Percentiles rank a stretch among this genome's conserved stretches.
phyloP scores from a whole-genome alignment of 306 rosid species.

The Rosa lucieae region DNA sequence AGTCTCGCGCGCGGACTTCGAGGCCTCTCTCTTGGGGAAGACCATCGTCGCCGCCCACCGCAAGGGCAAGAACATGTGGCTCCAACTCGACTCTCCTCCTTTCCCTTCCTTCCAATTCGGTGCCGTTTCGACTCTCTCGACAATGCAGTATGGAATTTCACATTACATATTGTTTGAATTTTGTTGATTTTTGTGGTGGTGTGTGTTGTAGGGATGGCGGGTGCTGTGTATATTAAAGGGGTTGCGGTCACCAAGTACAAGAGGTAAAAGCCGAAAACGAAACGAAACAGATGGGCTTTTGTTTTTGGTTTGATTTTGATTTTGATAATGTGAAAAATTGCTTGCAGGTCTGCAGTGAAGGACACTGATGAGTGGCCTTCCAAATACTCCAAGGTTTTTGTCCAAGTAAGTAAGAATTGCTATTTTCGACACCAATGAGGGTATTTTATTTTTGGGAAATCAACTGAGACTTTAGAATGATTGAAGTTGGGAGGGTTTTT shows the following conservation, averaged over 20 bases:
- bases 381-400: slow-evolving; percentile 75
- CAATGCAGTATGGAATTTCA: too few relatives aligned
- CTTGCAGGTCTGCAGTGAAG: slow-evolving; percentile 79
- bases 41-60: slow-evolving; percentile 73
- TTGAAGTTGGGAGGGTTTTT: not conserved
- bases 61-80: slow-evolving; percentile 96
- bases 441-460: not conserved
- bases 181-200: not conserved
- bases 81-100: slow-evolving; percentile 82
- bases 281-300: too few relatives aligned
- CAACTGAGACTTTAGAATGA: not conserved
- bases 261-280: slow-evolving; percentile 40
- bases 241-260: slow-evolving; percentile 82
- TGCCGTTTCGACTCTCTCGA: slow-evolving; percentile 13
- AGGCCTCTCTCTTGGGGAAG: slow-evolving; percentile 71
- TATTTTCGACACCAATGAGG: slow-evolving; percentile 6
- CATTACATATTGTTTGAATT: not conserved
- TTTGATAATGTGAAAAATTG: not conserved
- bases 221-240: slow-evolving; percentile 86
- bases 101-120: slow-evolving; percentile 97
- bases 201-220: slow-evolving; percentile 70
- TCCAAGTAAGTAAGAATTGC: slow-evolving; percentile 62
- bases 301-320: not conserved
- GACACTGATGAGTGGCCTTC: slow-evolving; percentile 93
- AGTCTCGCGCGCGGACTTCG: slow-evolving; percentile 66